Base-by-base conservation (phyloP, 176 grass and related monocot species). In the Echinochloa phyllopogon region DNA sequence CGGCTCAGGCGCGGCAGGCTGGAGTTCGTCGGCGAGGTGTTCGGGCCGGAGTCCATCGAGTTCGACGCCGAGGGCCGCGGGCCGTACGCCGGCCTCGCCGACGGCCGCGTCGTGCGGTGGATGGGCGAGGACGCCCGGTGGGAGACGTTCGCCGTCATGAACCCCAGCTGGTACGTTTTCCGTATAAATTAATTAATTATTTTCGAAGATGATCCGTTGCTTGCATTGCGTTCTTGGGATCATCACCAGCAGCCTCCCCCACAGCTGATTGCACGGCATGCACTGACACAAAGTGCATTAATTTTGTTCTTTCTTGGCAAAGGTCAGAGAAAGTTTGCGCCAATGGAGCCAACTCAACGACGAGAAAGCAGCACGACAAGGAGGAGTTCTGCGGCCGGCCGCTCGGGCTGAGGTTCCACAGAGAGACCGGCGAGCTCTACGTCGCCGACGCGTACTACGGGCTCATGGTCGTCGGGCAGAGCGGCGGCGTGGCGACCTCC, bases 91-190 rank as follows among this genome's bases (percentile, higher is more conserved):
- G 95, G 95, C 17, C 69, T 97, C 60, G 95, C 95, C 49, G 95
- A 97, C 85, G 95, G 95, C 77, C 90, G 95, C 55, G 84, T 97
- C 78, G 88, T 97, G 64, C 92, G 92, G 67, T 97, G 95, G 95
- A 93, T 91, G 95, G 95, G 95, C 39, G 82, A 86, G 27, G 16
- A 27, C 38, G 1, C 75, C 68, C 75, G 95, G 27, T 97, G 92
- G 95, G 88, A 97, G 80, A 94, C 95, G 52, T 97, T 94, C 74
- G 92, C 88, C 4, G 20, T 97, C 79, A 81, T 94, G 73, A 93
- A 78, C 23, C 90, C 92, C 59, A 81, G 76, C 24, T 97, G 95
- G 95, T 96, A 74, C 84, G 74, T 24, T 4, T 4, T 4, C 3
- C 11, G 16, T 6, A 18, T 17, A 55, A 7, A 4, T 48, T 44